Evolutionary conservation across 2,329 filamentous ascomycete species (phyloP), one percentile per base, ranked within the genome.

Genomic region (Sclerotinia minor): DNA sequence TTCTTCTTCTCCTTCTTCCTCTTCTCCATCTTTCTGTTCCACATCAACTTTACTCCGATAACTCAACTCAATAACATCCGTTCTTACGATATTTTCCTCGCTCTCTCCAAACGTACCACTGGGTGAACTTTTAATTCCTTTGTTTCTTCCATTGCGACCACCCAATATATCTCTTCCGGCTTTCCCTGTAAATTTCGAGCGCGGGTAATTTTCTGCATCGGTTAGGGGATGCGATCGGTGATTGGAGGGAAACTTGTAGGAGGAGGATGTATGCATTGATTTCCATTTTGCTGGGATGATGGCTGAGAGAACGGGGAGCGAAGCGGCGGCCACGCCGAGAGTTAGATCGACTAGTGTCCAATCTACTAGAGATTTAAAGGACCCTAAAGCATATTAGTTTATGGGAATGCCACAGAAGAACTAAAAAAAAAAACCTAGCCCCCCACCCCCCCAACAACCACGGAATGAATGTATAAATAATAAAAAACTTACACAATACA

Each of bases 321-420:
- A 78, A 38, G 77, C 77, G 15, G 74, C 75, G 9, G 77, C 63
- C 24, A 76, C 73, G 29, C 76, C 77, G 21, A 79, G 74, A 24
- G 74, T 73, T 0, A 79, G 70, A 29, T 79, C 78, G 24, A 79
- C 59, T 6, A 75, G 70, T 2, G 73, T 75, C 77, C 77, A 79
- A 8, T 75, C 67, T 44, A 75, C 70, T 9, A 76, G 70, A 13
- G 72, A 63, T 38, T 73, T 73, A 47, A 77, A 78, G 35, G 47
- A 44, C 65, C 58, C 44, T 29, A 5, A 2, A 11, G 15, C 2
- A 9, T 3, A 11, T 66, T 52, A 66, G 54, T 19, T 13, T 19
- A 9, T 38, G 5, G 8, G 5, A 38, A 63, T 50, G 7, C 13
- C 3, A 29, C 26, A 21, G 17, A 2, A 4, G n/a, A n/a, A n/a